Base-by-base conservation (phyloP, 257 asterid species). In the Capsicum pubescens region DNA sequence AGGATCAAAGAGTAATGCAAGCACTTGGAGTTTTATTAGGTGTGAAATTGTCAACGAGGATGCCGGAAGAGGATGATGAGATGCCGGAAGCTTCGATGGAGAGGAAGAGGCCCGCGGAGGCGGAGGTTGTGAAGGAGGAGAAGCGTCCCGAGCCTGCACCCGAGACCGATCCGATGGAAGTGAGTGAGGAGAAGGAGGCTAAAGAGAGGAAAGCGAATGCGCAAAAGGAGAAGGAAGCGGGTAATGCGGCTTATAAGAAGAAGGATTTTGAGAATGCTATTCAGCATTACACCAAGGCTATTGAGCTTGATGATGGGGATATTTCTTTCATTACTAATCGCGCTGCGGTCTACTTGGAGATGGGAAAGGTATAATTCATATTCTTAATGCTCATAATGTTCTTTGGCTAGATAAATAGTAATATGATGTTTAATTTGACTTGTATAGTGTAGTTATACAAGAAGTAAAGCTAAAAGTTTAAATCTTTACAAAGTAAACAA, bases 301-400 rank as follows among this genome's bases (percentile, higher is more conserved):
- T 92, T 70, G 97, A 96, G 52, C 93, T 91, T 10, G 92, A 91
- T 44, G 97, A 92, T 59, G 97, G 88, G 74, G 99, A 96, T 83
- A 90, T 96, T 13, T 96, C 99, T 2, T 96, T 92, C 88, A 86
- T 94, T 36, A 96, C 99, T 2, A 96, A 96, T 17, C 93, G 99
- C 3, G 99, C 99, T 36, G 99, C 99, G 16, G 99, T 96, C 13
- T 96, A 92, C 92, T 76, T 96, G 86, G 99, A 96, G 87, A 96
- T 92, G 94, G 97, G 95, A 71, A 95, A 93, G 99, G 99, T 95
- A 91, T 80, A 8, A 42, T 11, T 10, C 32, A 7, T 5, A 52
- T 59, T 12, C 7, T 48, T 35, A 39, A 39, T 8, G 7, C 19
- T 13, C 46, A 10, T 66, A 35, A 3, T 3, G 19, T 13, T 66